Evolutionary conservation across 441 rosid genomes (phyloP), one percentile per base, ranked within the genome.

Genomic region (Brassica hybrid): DNA sequence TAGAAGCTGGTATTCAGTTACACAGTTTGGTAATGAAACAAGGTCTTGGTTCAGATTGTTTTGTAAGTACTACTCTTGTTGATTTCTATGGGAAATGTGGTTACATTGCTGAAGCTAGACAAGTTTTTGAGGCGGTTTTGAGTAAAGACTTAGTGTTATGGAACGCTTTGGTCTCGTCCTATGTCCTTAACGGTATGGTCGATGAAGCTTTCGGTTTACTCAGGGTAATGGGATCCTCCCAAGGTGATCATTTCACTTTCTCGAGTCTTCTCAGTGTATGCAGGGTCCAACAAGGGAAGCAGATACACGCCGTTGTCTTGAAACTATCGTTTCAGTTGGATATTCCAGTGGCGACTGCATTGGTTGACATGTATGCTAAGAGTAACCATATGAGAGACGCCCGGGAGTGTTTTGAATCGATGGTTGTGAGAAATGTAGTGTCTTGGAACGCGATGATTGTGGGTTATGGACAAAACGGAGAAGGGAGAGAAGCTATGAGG

Each of bases 401-500:
- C 63, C 65, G 70, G 11, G 66, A 79, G 73, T 86, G 80, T 82
- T 90, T 90, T 73, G 84, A 88, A 65, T 74, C 61, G 58, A 90
- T 90, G 90, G 50, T 79, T 50, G 72, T 50, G 62, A 89, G 86
- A 76, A 89, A 85, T 81, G 81, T 84, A 6, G 90, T 91, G 68
- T 80, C 93, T 4, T 90, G 97, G 98, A 94, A 85, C 38, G 87
- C 88, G 3, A 83, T 91, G 84, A 76, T 90, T 43, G 93, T 86
- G 18, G 91, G 87, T 41, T 87, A 85, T 73, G 91, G 90, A 72
- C 80, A 72, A 72, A 71, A 60, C 45, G 88, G 90, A 64, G 73
- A 85, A 43, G 88, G 83, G 66, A 76, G 65, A 43, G 90, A 80
- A 82, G 92, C 93, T 63, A 68, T 86, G 86, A 84, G 79, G 67